phyloP scores from a whole-genome alignment of 2,329 filamentous ascomycete genomes.

The Trichoderma sp. region DNA sequence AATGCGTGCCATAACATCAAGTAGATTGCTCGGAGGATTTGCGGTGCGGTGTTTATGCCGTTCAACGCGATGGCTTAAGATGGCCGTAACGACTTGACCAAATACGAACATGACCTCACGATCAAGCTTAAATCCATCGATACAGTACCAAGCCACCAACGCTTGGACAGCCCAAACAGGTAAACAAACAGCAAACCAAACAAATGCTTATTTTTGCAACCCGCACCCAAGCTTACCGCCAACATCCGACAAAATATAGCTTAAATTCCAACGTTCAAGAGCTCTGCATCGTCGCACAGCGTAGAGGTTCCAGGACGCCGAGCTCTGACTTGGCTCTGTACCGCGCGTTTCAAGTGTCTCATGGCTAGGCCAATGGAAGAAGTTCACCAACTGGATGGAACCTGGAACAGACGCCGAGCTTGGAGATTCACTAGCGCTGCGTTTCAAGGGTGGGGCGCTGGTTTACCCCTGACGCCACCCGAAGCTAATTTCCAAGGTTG shows the following conservation, averaged over 20 bases:
- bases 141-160: neutral
- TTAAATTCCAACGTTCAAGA: neutral
- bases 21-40: neutral
- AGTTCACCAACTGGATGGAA: slow-evolving; percentile 11
- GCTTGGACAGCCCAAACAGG: neutral
- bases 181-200: neutral
- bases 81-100: neutral
- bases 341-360: slow-evolving; percentile 15
- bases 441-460: slow-evolving; percentile 6
- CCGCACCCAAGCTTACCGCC: neutral
- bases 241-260: neutral
- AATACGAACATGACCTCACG: neutral
- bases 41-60: neutral
- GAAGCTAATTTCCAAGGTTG: slow-evolving; percentile 14
- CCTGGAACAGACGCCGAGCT: slow-evolving; percentile 18
- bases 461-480: slow-evolving; percentile 14
- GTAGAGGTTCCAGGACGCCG: neutral
- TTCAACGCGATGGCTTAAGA: neutral
- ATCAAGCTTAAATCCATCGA: neutral
- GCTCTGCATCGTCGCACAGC: neutral
- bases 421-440: slow-evolving; percentile 5
- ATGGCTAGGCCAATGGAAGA: slow-evolving; percentile 8
- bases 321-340: neutral
- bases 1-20: neutral
- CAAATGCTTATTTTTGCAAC: neutral